Evolutionary conservation across 768 basidiomycete genomes (phyloP), one percentile per base, ranked within the genome.

Genomic region (Lactarius tabidus): DNA sequence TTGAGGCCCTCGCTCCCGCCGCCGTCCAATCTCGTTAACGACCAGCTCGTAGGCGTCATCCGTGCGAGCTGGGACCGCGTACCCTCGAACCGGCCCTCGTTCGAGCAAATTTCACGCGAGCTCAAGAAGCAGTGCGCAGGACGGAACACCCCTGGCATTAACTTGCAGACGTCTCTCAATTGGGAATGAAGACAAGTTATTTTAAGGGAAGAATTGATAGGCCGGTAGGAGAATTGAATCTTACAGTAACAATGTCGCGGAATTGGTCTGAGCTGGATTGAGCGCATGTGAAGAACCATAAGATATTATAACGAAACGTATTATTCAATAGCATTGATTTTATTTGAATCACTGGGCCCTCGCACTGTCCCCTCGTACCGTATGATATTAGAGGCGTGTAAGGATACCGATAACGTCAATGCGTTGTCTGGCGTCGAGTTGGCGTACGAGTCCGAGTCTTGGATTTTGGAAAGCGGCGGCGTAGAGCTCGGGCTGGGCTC

Each of bases 1-100:
- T 64, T 64, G 54, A 66, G 66, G 36, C 67, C 67, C 6, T 58
- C 75, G 2, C 73, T 88, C n/a, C 84, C 85, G 36, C 84, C 85
- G 36, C 43, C 71, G 52, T 70, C 79, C 53, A 70, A 72, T 58
- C 70, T 79, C 67, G 71, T 73, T 55, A 73, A 74, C 3, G 70
- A 77, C 1, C 72, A 72, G 1, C 73, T 80, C 48, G 76, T 77
- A 69, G 74, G 79, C 10, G 75, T 89, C 56, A 75, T 92, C 28
- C 74, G 75, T 12, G 48, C 70, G 5, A 87, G 85, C 68, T 92
- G 90, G 89, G 74, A 79, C 53, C 77, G 75, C 3, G 78, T 84
- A 59, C 83, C 87, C 1, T 69, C 71, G 8, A 64, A 70, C n/a
- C 81, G 90, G 0, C 84, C 85, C 4, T 65, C 78, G 0, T 91